A percentile compares a stretch with the other conserved stretches of the same genome.
Conservation (phyloP, 2,329 filamentous ascomycete species). For the Erysiphe pulchra region DNA sequence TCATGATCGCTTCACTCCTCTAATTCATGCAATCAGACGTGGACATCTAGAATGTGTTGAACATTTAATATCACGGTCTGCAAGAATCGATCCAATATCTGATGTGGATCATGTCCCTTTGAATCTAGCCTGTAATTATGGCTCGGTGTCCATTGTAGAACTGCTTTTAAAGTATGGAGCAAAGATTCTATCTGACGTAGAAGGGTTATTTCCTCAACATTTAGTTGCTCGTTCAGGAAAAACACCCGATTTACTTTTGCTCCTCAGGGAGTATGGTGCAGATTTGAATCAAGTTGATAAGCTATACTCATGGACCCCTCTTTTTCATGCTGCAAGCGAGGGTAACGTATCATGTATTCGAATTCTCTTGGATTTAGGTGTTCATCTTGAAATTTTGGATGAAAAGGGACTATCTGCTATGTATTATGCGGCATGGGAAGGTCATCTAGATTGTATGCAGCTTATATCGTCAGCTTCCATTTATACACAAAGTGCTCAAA, state of each 20-base stretch:
- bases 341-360: conserved; percentile 76
- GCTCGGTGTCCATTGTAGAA: conserved; percentile 61
- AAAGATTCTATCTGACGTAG: conserved; percentile 72
- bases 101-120: conserved; percentile 83
- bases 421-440: conserved; percentile 98
- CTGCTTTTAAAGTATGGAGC: conserved; percentile 61
- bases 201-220: conserved; percentile 92
- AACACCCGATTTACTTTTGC: conserved; percentile 49
- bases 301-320: conserved; percentile 86
- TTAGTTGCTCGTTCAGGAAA: conserved; percentile 76
- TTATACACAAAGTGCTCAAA: conserved; percentile 1
- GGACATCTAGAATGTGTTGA: conserved; percentile 59
- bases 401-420: conserved; percentile 85
- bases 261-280: conserved; percentile 66
- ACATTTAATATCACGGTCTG: conserved; percentile 47
- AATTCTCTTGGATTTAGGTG: conserved; percentile 54
- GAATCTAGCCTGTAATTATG: conserved; percentile 86
- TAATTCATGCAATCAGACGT: conserved; percentile 88
- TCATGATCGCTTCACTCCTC: conserved; percentile 87
- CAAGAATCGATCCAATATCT: conserved; percentile 64
- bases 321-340: conserved; percentile 91
- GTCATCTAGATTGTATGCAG: conserved; percentile 82
- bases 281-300: conserved; percentile 86
- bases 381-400: conserved; percentile 55
- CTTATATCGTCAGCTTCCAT: conserved; percentile 34